A percentile compares a stretch with the other conserved stretches of the same genome.
These are phyloP conservation scores for Hibiscus tridactylites DNA, from an alignment of 345 rosid genomes.

Conservation along the genomic window DNA sequence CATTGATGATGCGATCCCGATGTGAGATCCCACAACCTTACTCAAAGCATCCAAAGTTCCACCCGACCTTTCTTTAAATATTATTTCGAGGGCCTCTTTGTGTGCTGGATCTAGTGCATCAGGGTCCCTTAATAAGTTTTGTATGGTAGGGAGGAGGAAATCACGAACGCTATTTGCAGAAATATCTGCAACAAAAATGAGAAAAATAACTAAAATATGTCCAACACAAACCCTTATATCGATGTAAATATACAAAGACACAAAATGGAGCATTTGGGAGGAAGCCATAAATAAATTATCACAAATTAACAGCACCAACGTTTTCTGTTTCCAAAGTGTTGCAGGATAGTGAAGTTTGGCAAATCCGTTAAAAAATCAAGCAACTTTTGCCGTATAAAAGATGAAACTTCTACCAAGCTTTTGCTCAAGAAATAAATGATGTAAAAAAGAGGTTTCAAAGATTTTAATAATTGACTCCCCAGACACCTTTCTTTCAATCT, in stretches of 20 bases:
- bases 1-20: constrained; percentile 83
- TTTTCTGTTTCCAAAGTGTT: not conserved
- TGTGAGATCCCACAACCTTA: constrained; percentile 93
- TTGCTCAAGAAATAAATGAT: not conserved
- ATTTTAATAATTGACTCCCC: not conserved
- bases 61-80: constrained; percentile 82
- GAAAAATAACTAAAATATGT: not conserved
- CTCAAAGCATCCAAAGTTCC: constrained; percentile 73
- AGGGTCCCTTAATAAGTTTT: constrained; percentile 71
- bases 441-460: not conserved
- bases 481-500: not conserved
- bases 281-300: not conserved
- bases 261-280: not conserved
- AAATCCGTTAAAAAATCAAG: not conserved
- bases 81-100: constrained; percentile 91
- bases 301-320: not conserved
- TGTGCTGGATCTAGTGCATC: constrained; percentile 93
- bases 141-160: constrained; percentile 70
- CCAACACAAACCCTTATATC: not conserved
- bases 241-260: not conserved
- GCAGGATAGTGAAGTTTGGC: not conserved
- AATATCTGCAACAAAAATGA: constrained; percentile 41
- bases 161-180: constrained; percentile 64
- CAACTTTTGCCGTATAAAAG: not conserved
- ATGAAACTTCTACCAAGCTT: not conserved